These are phyloP conservation scores for Rhazya stricta DNA, from an alignment of 257 asterid species.

Conservation along the genomic window DNA sequence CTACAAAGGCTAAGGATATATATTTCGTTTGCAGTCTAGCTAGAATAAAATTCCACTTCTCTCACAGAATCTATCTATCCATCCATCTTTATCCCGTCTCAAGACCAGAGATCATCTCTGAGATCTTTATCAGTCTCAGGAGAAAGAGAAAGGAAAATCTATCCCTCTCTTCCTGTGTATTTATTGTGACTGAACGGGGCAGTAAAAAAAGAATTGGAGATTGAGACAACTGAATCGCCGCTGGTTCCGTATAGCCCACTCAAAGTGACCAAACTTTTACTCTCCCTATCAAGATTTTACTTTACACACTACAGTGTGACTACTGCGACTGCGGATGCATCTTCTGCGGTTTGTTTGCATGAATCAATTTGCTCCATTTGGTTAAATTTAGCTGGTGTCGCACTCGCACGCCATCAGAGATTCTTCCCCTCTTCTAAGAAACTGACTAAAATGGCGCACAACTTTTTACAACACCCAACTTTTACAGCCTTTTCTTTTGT, in stretches of 20 bases:
- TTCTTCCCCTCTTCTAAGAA: constrained; percentile 22
- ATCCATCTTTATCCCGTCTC: neutral
- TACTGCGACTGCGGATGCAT: neutral
- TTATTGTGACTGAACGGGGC: constrained; percentile 1
- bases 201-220: constrained; percentile 8
- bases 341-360: constrained; percentile 4
- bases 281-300: neutral
- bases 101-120: neutral
- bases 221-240: neutral
- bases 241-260: constrained; percentile 17
- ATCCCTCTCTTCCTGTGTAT: neutral
- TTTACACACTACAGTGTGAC: neutral
- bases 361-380: constrained; percentile 19
- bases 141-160: constrained; percentile 1
- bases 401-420: constrained; percentile 28
- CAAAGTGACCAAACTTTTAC: constrained; percentile 2
- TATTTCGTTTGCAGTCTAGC: neutral
- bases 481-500: constrained; percentile 10
- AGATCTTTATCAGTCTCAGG: constrained; percentile 5
- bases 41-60: neutral
- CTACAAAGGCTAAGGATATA: no score
- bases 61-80: neutral
- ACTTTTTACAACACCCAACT: constrained; percentile 17
- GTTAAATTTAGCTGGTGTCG: constrained; percentile 14
- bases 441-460: constrained; percentile 14